Conservation (phyloP, 2,329 filamentous ascomycete genomes). For the Dothistroma pini region DNA sequence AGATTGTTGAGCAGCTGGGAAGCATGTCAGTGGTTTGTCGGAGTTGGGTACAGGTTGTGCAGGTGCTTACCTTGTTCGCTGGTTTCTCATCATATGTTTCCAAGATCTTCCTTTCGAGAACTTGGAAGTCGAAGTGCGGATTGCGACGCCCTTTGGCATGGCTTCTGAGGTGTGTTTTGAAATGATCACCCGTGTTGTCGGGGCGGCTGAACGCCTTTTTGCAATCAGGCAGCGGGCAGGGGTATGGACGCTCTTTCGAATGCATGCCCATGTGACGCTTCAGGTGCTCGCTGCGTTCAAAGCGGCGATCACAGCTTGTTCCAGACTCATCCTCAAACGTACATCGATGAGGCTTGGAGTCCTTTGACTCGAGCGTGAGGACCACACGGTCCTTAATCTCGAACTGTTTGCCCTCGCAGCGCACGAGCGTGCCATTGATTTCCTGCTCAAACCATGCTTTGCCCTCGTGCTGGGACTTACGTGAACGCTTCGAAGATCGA, state of each 20-base stretch:
- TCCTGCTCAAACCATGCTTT: slow-evolving; percentile 12
- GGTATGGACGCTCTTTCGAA: slow-evolving; percentile 18
- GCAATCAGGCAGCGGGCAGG: slow-evolving; percentile 27
- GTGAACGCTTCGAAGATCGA: slow-evolving; percentile 12
- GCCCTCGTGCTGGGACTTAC: slow-evolving; percentile 12
- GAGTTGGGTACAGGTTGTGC: not conserved
- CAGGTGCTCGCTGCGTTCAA: slow-evolving; percentile 33
- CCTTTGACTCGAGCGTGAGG: not conserved
- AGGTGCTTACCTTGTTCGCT: slow-evolving; percentile 9
- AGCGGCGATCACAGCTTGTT: slow-evolving; percentile 19
- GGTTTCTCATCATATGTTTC: slow-evolving; percentile 87
- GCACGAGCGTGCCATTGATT: slow-evolving; percentile 5
- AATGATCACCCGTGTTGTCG: slow-evolving; percentile 34
- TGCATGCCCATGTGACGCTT: slow-evolving; percentile 31
- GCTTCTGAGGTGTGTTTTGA: slow-evolving; percentile 30
- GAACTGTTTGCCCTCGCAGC: slow-evolving; percentile 13
- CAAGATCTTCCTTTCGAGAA: slow-evolving; percentile 56
- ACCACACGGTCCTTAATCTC: not conserved
- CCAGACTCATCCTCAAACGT: slow-evolving; percentile 11
- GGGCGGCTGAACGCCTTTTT: slow-evolving; percentile 22
- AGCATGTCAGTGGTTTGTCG: not conserved
- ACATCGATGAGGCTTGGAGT: slow-evolving; percentile 23
- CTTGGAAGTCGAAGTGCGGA: slow-evolving; percentile 12
- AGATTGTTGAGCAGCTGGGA: slow-evolving; percentile 14
- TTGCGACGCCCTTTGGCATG: slow-evolving; percentile 28